phyloP scores from a whole-genome alignment of 2,329 filamentous ascomycete species.

The Talaromyces marneffei region DNA sequence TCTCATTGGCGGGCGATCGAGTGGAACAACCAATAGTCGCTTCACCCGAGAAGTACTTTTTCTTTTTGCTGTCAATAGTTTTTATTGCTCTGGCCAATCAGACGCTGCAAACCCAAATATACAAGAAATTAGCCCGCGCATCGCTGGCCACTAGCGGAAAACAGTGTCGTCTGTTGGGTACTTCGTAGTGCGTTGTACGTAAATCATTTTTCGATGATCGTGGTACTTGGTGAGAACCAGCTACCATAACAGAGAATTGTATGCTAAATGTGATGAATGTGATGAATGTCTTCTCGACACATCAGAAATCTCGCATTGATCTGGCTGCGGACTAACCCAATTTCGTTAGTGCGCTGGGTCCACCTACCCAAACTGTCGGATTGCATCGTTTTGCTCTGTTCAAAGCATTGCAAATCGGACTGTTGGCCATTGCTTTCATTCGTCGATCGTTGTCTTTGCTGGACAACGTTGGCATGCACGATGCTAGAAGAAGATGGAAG shows the following conservation, averaged over 20 bases:
- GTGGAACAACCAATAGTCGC: not conserved
- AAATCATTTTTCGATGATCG: too few relatives aligned
- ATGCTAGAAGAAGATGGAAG: not conserved
- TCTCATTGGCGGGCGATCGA: not conserved
- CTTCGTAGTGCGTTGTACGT: too few relatives aligned
- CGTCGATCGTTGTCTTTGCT: not conserved
- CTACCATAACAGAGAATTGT: too few relatives aligned
- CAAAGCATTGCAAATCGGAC: not conserved
- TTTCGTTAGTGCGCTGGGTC: not conserved
- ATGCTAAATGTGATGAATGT: too few relatives aligned
- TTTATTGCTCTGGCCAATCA: not conserved
- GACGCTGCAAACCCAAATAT: not conserved
- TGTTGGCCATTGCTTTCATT: not conserved
- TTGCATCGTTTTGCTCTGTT: not conserved
- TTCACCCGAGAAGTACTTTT: not conserved
- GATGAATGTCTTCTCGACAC: not conserved
- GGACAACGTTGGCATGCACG: not conserved
- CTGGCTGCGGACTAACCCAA: not conserved
- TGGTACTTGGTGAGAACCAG: too few relatives aligned
- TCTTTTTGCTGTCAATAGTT: not conserved
- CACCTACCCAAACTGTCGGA: constrained; percentile 11
- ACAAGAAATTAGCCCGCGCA: not conserved
- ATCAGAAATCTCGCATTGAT: not conserved
- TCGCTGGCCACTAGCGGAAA: not conserved
- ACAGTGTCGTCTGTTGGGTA: too few relatives aligned